Conservation (phyloP, 2,329 filamentous ascomycete genomes). For the Oidium heveae region DNA sequence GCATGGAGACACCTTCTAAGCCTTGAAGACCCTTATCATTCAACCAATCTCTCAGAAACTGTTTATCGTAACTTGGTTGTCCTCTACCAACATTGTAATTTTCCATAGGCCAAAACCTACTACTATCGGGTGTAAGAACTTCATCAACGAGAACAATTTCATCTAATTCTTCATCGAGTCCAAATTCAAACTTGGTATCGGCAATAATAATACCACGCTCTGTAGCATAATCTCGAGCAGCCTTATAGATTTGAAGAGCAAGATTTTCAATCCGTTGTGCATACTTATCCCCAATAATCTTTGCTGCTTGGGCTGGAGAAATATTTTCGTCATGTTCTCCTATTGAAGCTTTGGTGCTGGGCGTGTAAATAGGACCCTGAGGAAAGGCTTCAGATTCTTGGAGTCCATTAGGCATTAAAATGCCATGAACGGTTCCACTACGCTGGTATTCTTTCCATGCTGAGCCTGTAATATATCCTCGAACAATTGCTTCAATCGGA, state of each 20-base stretch:
- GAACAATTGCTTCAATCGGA: conserved; percentile 45
- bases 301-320: conserved; percentile 25
- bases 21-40: conserved; percentile 47
- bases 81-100: conserved; percentile 46
- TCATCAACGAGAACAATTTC: conserved; percentile 47
- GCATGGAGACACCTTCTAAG: conserved; percentile 44
- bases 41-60: conserved; percentile 63
- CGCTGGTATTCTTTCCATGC: conserved; percentile 44
- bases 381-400: conserved; percentile 35
- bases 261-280: conserved; percentile 33
- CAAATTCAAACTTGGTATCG: conserved; percentile 55
- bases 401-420: conserved; percentile 29
- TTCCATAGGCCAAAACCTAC: conserved; percentile 63
- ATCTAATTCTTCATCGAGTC: conserved; percentile 29
- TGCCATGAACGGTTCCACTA: conserved; percentile 38
- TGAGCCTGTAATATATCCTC: conserved; percentile 49
- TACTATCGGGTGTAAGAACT: conserved; percentile 55
- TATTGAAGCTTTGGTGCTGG: conserved; percentile 39
- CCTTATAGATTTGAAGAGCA: conserved; percentile 31
- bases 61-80: conserved; percentile 77
- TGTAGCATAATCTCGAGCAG: conserved; percentile 26
- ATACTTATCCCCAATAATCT: conserved; percentile 26
- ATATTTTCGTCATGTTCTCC: conserved; percentile 50
- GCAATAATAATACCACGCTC: conserved; percentile 43
- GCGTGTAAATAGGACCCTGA: conserved; percentile 36